Evolutionary conservation across 1,284 basidiomycete species (phyloP), one percentile per base, ranked within the genome.

Genomic region (Cutaneotrichosporon arboriforme): DNA sequence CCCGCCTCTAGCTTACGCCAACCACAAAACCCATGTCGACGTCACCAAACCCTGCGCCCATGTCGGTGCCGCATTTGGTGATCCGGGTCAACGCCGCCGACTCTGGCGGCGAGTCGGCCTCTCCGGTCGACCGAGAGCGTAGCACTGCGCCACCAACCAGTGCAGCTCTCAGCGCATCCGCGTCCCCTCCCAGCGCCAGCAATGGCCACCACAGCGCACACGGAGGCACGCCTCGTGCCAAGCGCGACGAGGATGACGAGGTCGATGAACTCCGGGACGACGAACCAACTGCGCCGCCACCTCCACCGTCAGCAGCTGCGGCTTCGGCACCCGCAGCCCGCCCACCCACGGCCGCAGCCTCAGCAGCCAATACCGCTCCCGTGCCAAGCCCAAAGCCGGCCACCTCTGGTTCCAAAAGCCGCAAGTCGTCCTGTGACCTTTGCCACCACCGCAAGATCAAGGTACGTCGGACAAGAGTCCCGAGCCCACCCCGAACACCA

Each of bases 381-480:
- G 43, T 43, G n/a, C 58, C 58, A 8, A 56, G 58, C 41, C 58
- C 54, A n/a, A 56, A 59, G 50, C 49, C 57, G 12, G 41, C 39
- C 39, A 52, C 41, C 3, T 49, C 49, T 14, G 53, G 52, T 17
- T 54, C 52, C 23, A 60, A 57, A 37, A 52, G 49, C 49, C 52
- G 69, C 51, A 71, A 71, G 59, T 65, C 63, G 40, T 67, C 65
- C 38, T 71, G 69, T 47, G 65, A 66, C 37, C 46, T 68, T 17
- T 71, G 69, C 59, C 68, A 69, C 56, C 64, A 66, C 55, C 55
- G 69, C 39, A 71, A 71, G 53, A 71, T 71, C 57, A 65, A 64
- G 57, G 69, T 67, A 49, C 42, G 67, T 62, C 23, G 26, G 10
- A 10, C 26, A 5, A 31, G 10, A 17, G 48, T 39, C 4, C 33